Percentiles rank a stretch among this genome's conserved stretches.
Evolutionary conservation across 2,329 filamentous ascomycete species (phyloP).

Genomic region (Hypoxylon sp.): DNA sequence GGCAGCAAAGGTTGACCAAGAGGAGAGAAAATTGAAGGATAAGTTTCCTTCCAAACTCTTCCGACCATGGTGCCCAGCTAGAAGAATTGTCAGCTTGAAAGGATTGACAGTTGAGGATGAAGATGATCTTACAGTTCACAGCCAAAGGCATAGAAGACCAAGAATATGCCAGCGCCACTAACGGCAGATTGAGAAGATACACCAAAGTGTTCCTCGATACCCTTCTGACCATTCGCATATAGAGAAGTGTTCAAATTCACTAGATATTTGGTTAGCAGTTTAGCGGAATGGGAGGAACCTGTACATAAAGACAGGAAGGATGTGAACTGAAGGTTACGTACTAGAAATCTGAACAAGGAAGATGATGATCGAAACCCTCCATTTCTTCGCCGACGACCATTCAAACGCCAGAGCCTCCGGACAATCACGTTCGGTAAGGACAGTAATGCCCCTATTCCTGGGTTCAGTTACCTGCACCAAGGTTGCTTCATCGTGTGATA

Average conservation of each 20-base stretch:
- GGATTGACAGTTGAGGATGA: neutral
- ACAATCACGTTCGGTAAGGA: slow-evolving; percentile 57
- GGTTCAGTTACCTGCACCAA: slow-evolving; percentile 1
- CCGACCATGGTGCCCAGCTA: slow-evolving; percentile 64
- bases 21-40: slow-evolving; percentile 60
- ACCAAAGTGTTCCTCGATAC: slow-evolving; percentile 55
- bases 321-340: slow-evolving; percentile 10
- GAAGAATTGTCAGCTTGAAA: slow-evolving; percentile 46
- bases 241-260: slow-evolving; percentile 64
- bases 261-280: slow-evolving; percentile 12
- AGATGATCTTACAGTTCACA: slow-evolving; percentile 62
- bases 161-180: slow-evolving; percentile 58
- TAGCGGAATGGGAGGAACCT: neutral
- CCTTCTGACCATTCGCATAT: slow-evolving; percentile 58
- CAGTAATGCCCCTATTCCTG: neutral
- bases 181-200: slow-evolving; percentile 57
- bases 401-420: slow-evolving; percentile 56
- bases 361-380: slow-evolving; percentile 59
- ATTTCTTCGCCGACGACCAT: slow-evolving; percentile 59
- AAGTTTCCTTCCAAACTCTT: slow-evolving; percentile 61
- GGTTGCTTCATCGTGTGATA: slow-evolving; percentile 21
- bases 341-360: slow-evolving; percentile 62
- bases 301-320: neutral
- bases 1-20: slow-evolving; percentile 63
- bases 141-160: slow-evolving; percentile 60